phyloP scores from a whole-genome alignment of 2,329 filamentous ascomycete species.

The Xylariaceae sp. region DNA sequence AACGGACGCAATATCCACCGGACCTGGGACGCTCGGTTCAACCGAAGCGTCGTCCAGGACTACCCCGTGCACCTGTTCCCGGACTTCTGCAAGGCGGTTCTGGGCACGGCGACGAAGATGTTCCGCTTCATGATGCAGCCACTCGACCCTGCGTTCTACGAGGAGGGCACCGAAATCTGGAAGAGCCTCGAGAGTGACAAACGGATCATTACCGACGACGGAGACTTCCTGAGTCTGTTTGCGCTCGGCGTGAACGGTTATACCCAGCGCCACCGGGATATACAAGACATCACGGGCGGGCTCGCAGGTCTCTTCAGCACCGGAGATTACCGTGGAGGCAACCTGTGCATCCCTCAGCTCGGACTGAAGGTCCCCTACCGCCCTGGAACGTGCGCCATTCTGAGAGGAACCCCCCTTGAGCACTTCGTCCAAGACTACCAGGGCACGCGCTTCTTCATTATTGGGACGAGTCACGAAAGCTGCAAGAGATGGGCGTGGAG shows the following conservation, averaged over 20 bases:
- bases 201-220: conserved; percentile 1
- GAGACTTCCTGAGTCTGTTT: conserved; percentile 12
- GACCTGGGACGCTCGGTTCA: conserved; percentile 2
- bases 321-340: conserved; percentile 8
- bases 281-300: conserved; percentile 7
- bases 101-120: conserved; percentile 5
- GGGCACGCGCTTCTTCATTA: conserved; percentile 12
- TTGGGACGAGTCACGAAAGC: conserved; percentile 15
- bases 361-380: conserved; percentile 11
- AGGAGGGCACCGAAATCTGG: conserved; percentile 2
- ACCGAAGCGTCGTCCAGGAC: not conserved
- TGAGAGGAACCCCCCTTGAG: conserved; percentile 9
- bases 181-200: not conserved
- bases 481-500: conserved; percentile 2
- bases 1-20: conserved; percentile 4
- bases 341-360: conserved; percentile 13
- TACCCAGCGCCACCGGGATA: conserved; percentile 10
- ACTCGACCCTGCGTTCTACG: conserved; percentile 4
- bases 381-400: conserved; percentile 12
- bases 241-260: conserved; percentile 11
- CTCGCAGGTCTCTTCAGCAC: conserved; percentile 8
- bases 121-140: conserved; percentile 8
- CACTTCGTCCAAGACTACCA: conserved; percentile 12
- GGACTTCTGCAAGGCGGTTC: conserved; percentile 1
- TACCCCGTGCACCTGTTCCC: conserved; percentile 1